Conservation (phyloP, 345 rosid species). For the Turnera subulata region DNA sequence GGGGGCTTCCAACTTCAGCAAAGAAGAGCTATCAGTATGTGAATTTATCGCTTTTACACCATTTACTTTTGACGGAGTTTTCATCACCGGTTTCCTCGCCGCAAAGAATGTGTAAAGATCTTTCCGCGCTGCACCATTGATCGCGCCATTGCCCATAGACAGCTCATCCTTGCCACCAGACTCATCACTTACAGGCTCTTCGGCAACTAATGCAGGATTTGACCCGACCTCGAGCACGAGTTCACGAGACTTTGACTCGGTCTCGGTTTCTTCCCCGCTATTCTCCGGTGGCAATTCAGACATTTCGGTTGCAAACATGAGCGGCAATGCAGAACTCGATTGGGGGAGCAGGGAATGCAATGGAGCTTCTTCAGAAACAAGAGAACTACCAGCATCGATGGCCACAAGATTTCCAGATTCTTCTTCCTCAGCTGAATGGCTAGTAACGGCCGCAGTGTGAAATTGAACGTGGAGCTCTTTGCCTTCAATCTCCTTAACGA, state of each 20-base stretch:
- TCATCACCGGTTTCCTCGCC: conserved; percentile 30
- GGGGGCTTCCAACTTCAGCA: conserved; percentile 35
- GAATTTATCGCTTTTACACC: conserved; percentile 39
- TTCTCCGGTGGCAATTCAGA: conserved; percentile 27
- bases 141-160: conserved; percentile 19
- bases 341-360: conserved; percentile 21
- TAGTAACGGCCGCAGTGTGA: conserved; percentile 20
- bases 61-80: conserved; percentile 27
- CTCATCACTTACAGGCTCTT: conserved; percentile 27
- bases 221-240: conserved; percentile 15
- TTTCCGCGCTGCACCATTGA: conserved; percentile 44
- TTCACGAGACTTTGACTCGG: conserved; percentile 23
- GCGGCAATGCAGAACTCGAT: conserved; percentile 36
- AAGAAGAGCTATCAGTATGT: conserved; percentile 36
- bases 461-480: conserved; percentile 24
- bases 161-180: conserved; percentile 18
- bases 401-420: conserved; percentile 28
- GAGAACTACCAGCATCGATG: neutral
- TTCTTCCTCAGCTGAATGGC: conserved; percentile 14
- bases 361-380: conserved; percentile 14
- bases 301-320: conserved; percentile 23
- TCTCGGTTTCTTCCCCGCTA: conserved; percentile 17
- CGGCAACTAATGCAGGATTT: conserved; percentile 30
- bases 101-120: conserved; percentile 59
- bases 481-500: conserved; percentile 5